A percentile compares a stretch with the other conserved stretches of the same genome.
Evolutionary conservation across 148 eudicot species (phyloP).

Genomic region (Persicaria tinctoria): DNA sequence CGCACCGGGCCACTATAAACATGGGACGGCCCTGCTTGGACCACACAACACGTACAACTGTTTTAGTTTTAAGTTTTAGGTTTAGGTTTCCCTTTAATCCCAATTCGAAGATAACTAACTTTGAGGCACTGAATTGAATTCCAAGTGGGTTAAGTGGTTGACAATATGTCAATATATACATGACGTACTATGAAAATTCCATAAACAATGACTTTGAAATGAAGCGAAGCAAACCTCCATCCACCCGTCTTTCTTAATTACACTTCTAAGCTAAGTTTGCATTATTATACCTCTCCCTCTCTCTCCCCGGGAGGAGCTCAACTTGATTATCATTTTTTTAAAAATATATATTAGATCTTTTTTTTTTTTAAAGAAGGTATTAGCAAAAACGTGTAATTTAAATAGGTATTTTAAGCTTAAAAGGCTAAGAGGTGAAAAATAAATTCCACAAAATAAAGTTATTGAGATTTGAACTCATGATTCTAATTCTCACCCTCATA

Average conservation of each 20-base stretch:
- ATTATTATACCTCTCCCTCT: background rate
- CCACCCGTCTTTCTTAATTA: background rate
- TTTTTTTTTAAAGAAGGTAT: too few relatives aligned
- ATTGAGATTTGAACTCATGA: too few relatives aligned
- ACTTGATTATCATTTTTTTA: too few relatives aligned
- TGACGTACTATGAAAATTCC: background rate
- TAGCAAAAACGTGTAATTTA: too few relatives aligned
- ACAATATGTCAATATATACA: background rate
- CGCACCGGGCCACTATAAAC: too few relatives aligned
- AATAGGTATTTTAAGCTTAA: too few relatives aligned
- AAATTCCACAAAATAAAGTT: too few relatives aligned
- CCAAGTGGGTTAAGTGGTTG: slow-evolving; percentile 1
- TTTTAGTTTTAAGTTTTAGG: background rate
- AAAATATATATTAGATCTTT: too few relatives aligned
- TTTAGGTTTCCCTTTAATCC: background rate
- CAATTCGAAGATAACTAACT: slow-evolving; percentile 9
- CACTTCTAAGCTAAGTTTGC: slow-evolving; percentile 10
- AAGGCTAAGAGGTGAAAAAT: too few relatives aligned
- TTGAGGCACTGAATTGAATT: background rate
- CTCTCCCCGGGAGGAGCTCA: too few relatives aligned
- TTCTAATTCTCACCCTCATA: too few relatives aligned
- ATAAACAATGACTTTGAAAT: background rate
- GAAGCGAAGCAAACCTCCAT: background rate
- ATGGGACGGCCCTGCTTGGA: too few relatives aligned
- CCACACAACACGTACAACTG: background rate